These are phyloP conservation scores for Boletus reticulatus DNA, from an alignment of 768 basidiomycete genomes.

Conservation along the genomic window DNA sequence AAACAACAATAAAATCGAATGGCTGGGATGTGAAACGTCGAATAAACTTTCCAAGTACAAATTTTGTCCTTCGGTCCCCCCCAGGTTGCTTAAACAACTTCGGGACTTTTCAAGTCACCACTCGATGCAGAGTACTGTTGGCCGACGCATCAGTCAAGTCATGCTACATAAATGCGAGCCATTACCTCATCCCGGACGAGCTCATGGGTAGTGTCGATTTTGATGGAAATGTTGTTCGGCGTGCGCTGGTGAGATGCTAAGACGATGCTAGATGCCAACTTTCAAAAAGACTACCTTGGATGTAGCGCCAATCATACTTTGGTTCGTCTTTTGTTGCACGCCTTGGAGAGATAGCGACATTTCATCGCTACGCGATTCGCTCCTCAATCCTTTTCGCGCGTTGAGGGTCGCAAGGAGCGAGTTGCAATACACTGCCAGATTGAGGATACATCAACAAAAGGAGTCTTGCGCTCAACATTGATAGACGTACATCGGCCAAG, in stretches of 20 bases:
- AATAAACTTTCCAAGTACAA: constrained; percentile 4
- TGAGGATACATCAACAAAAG: background rate
- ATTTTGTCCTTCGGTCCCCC: background rate
- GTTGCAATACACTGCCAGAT: constrained; percentile 55
- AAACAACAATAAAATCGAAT: background rate
- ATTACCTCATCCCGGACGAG: constrained; percentile 42
- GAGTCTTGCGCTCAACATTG: background rate
- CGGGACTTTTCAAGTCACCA: constrained; percentile 17
- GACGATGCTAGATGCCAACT: background rate
- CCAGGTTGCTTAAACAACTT: constrained; percentile 13
- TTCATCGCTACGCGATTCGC: constrained; percentile 21
- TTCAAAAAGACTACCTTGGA: constrained; percentile 8
- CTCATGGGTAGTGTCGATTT: constrained; percentile 64
- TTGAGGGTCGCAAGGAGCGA: constrained; percentile 61
- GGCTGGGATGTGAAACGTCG: background rate
- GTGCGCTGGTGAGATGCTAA: constrained; percentile 12
- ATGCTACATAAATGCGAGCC: too few species aligned
- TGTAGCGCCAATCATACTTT: constrained; percentile 6
- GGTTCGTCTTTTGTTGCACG: constrained; percentile 22
- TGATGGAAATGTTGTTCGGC: constrained; percentile 60
- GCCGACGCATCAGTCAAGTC: background rate
- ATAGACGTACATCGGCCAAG: constrained; percentile 53
- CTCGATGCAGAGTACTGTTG: constrained; percentile 22
- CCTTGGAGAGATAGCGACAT: constrained; percentile 33
- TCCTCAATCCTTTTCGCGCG: constrained; percentile 50